Evolutionary conservation across 495 filamentous ascomycete genomes (phyloP).

Genomic region (Annulohypoxylon bovei): DNA sequence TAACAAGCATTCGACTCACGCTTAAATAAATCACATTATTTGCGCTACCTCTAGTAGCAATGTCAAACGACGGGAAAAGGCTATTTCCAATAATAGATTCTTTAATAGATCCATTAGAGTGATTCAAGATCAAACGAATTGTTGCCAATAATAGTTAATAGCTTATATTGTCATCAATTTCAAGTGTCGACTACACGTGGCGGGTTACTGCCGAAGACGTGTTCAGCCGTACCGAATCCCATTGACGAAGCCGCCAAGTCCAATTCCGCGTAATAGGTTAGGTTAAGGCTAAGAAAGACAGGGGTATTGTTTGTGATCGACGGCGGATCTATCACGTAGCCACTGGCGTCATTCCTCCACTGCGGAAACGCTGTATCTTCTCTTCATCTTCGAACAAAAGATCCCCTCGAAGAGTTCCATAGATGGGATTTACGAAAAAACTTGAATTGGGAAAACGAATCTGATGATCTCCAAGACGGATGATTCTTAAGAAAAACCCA

Average conservation of each 20-base stretch:
- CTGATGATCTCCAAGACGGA: conserved; percentile 14
- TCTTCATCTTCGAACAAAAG: conserved; percentile 1
- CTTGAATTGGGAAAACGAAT: background rate
- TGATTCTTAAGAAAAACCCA: conserved; percentile 19
- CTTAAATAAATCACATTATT: background rate
- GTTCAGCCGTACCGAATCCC: background rate
- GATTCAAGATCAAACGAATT: background rate
- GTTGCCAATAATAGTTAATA: conserved; percentile 1
- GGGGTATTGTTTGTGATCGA: conserved; percentile 20
- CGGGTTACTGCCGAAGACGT: conserved; percentile 1
- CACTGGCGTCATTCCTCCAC: conserved; percentile 14
- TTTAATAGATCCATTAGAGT: background rate
- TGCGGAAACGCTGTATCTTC: background rate
- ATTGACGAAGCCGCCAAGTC: conserved; percentile 7
- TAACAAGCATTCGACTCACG: background rate
- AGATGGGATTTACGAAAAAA: conserved; percentile 5
- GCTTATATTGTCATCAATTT: background rate
- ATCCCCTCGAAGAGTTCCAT: background rate
- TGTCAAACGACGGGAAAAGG: background rate
- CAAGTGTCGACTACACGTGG: background rate
- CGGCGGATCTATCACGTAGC: conserved; percentile 27
- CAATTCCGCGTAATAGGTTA: background rate
- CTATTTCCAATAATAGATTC: background rate
- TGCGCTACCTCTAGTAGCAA: background rate
- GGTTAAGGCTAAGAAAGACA: conserved; percentile 1